phyloP scores from a whole-genome alignment of 176 grass and related monocot species.

The Eleusine indica region DNA sequence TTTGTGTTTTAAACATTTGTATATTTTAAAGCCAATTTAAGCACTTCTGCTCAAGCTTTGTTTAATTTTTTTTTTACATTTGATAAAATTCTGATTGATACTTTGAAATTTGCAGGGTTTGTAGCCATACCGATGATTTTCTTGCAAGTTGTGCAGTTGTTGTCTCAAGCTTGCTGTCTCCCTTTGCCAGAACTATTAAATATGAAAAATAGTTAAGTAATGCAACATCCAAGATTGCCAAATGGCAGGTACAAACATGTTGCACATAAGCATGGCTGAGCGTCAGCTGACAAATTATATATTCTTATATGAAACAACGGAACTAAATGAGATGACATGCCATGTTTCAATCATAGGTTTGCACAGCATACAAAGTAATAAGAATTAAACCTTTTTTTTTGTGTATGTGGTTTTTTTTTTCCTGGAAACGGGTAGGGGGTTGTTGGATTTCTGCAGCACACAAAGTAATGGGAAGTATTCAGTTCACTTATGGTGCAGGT shows the following conservation, averaged over 20 bases:
- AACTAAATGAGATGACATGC: conserved; percentile 11
- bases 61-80: neutral
- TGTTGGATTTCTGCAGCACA: too few species aligned
- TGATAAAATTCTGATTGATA: conserved; percentile 5
- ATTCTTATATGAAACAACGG: neutral
- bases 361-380: neutral
- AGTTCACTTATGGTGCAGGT: neutral
- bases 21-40: neutral
- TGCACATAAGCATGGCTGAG: neutral
- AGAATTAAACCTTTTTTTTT: neutral
- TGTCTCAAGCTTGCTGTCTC: conserved; percentile 98
- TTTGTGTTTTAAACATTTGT: conserved; percentile 2
- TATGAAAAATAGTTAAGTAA: conserved; percentile 49
- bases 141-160: conserved; percentile 98
- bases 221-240: conserved; percentile 21
- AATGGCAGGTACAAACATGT: conserved; percentile 17
- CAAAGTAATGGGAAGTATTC: neutral
- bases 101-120: conserved; percentile 43
- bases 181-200: conserved; percentile 86
- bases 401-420: too few species aligned
- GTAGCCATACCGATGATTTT: conserved; percentile 78
- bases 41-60: neutral
- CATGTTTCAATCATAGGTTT: neutral
- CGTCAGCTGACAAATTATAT: conserved; percentile 3
- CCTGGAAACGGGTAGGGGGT: too few species aligned